phyloP scores from a whole-genome alignment of 2,329 filamentous ascomycete species.

The Tolypocladium ophioglossoides region DNA sequence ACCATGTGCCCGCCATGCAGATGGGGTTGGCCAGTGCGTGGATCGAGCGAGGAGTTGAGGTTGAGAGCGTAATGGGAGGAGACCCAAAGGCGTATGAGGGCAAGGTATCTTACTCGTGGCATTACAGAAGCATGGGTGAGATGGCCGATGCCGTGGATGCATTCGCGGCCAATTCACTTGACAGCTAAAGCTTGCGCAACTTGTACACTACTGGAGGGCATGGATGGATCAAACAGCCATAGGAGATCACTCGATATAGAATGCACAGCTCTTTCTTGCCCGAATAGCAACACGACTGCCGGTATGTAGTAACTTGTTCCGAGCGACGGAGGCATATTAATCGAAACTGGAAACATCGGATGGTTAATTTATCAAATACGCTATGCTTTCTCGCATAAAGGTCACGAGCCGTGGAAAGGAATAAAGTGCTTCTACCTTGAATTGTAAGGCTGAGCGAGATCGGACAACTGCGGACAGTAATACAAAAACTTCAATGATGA shows the following conservation, averaged over 20 bases:
- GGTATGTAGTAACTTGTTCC: no score
- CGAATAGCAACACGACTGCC: not conserved
- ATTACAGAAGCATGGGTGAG: constrained; percentile 45
- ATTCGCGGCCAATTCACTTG: not conserved
- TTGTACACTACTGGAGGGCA: not conserved
- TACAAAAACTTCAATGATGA: no score
- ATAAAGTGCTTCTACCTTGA: no score
- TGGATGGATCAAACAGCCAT: not conserved
- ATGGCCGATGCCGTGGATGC: constrained; percentile 47
- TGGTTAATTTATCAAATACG: no score
- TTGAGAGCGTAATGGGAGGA: constrained; percentile 13
- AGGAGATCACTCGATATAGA: not conserved
- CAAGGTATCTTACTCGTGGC: constrained; percentile 29
- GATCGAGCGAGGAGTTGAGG: constrained; percentile 47
- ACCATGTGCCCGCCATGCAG: constrained; percentile 54
- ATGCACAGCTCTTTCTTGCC: not conserved
- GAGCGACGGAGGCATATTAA: no score
- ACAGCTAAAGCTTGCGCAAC: not conserved
- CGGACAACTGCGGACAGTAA: no score
- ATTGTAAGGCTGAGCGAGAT: no score
- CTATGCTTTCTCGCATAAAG: no score
- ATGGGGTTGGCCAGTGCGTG: constrained; percentile 51
- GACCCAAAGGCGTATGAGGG: constrained; percentile 24
- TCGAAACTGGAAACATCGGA: no score
- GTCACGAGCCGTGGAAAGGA: no score